Evolutionary conservation across 305 asterid species (phyloP).

Genomic region (Striga hermonthica): DNA sequence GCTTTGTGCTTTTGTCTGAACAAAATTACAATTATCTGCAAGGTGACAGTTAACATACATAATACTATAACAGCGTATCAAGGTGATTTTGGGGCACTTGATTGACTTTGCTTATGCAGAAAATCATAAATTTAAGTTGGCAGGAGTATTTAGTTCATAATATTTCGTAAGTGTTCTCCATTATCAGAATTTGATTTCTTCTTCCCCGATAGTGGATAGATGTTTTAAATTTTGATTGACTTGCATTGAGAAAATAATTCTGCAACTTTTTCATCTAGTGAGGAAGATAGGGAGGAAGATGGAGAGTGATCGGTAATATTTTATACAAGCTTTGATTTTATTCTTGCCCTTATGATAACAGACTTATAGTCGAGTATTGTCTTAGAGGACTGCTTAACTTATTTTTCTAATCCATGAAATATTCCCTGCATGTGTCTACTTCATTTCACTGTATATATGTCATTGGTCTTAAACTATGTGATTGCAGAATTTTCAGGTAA

Average conservation of each 20-base stretch:
- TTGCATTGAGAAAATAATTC: neutral
- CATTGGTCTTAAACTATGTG: neutral
- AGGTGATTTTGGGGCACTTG: constrained; percentile 13
- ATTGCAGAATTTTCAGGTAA: constrained; percentile 3
- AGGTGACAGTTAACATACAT: neutral
- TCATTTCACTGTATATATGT: neutral
- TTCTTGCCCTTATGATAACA: neutral
- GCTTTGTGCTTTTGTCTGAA: constrained; percentile 23
- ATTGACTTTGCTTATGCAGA: neutral
- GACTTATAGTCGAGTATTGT: neutral
- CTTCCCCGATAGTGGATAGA: neutral
- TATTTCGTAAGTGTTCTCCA: neutral
- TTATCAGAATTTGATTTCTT: neutral
- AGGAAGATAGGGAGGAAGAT: too few species aligned
- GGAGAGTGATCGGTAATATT: too few species aligned
- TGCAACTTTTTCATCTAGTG: too few species aligned
- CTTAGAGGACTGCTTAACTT: neutral
- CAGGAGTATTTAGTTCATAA: neutral
- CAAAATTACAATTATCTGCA: neutral
- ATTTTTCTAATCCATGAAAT: neutral
- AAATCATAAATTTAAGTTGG: neutral
- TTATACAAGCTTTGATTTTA: too few species aligned
- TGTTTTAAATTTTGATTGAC: neutral
- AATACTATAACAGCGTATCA: neutral
- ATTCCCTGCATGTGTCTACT: neutral